Evolutionary conservation across 1,284 basidiomycete genomes (phyloP).

Genomic region (Phlebopus sp.): DNA sequence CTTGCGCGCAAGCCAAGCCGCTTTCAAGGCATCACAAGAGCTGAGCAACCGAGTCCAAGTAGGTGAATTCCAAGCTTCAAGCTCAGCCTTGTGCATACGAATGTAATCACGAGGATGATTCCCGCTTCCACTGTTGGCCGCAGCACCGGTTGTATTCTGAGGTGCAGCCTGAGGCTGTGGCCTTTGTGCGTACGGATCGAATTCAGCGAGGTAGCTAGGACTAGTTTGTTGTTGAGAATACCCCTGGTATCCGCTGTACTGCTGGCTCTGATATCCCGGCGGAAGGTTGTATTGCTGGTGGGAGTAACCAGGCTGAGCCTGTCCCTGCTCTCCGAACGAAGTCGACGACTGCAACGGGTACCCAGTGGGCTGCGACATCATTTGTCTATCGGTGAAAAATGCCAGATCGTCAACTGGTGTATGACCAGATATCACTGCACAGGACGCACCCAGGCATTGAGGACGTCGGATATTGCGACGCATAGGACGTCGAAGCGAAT

Average conservation of each 20-base stretch:
- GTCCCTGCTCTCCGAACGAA: constrained; percentile 29
- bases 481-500: constrained; percentile 21
- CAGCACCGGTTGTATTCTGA: constrained; percentile 7
- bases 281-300: constrained; percentile 21
- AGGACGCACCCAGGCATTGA: constrained; percentile 15
- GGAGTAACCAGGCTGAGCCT: constrained; percentile 1
- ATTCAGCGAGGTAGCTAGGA: constrained; percentile 45
- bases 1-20: constrained; percentile 49
- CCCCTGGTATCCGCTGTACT: constrained; percentile 16
- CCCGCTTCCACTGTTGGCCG: constrained; percentile 30
- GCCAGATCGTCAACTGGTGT: constrained; percentile 2
- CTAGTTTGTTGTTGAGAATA: constrained; percentile 34
- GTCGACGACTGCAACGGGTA: constrained; percentile 27
- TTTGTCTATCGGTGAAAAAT: constrained; percentile 15
- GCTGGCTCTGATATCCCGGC: constrained; percentile 14
- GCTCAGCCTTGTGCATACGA: constrained; percentile 48
- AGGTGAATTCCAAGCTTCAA: constrained; percentile 57
- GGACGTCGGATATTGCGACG: constrained; percentile 16
- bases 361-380: constrained; percentile 21
- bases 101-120: constrained; percentile 57
- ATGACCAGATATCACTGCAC: not conserved
- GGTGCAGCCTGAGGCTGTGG: constrained; percentile 3
- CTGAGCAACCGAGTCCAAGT: constrained; percentile 58
- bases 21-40: constrained; percentile 51
- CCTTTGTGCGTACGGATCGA: constrained; percentile 48